Evolutionary conservation across 2,329 filamentous ascomycete genomes (phyloP), one percentile per base, ranked within the genome.

Genomic region (Hypoxylon sp.): DNA sequence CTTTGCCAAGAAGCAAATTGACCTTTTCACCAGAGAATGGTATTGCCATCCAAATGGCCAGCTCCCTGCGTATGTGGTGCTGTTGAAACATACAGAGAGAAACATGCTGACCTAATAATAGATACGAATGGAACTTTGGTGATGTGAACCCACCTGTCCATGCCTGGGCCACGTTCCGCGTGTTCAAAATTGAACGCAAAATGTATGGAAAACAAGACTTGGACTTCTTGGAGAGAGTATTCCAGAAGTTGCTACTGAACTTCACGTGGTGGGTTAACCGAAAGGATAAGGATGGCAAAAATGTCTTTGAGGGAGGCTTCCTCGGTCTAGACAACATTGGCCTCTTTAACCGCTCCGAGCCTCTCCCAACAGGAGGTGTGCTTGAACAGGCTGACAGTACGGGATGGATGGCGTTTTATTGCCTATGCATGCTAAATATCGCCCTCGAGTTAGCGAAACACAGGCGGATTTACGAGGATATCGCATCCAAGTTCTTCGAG

Each of bases 211-310:
- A 93, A 35, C 94, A 98, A 77, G 95, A 98, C 78, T 85, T 98
- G 33, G 96, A 98, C 81, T 98, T 98, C 81, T 86, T 98, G 8
- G 95, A 98, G 84, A 89, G 95, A 20, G 94, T 98, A 3, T 98
- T 98, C 84, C 96, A 98, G 78, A 98, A 98, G 81, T 82, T 98
- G 67, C 85, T 98, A 25, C 85, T 98, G 70, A 98, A 98, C 83
- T 98, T 98, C 80, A 98, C 96, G 3, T 98, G 96, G 96, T 98
- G 95, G 95, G 95, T 98, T 20, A 98, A 98, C 79, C 92, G 95
- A 65, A 98, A 98, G 81, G 95, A 98, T 76, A 87, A 88, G 10
- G 93, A 97, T 8, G 95, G 94, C 76, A 98, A 98, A 84, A 98
- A 98, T 77, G 92, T 98, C 30, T 98, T 98, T 74, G 96, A 98